These are phyloP conservation scores for Ogataea glucozyma DNA, from an alignment of 805 yeast genomes.

Conservation along the genomic window DNA sequence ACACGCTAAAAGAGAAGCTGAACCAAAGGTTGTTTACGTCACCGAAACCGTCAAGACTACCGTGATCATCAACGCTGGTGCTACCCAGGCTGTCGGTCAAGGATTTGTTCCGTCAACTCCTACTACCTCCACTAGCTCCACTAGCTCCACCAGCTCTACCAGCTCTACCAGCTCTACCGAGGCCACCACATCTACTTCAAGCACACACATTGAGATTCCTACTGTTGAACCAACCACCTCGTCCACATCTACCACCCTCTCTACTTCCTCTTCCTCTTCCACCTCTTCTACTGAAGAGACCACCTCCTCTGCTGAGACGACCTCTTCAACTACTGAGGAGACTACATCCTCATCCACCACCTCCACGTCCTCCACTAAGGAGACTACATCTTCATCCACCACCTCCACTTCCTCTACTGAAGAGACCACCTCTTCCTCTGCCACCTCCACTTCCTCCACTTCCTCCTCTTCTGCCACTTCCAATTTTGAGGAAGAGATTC, in stretches of 20 bases:
- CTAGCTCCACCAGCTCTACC: constrained; percentile 9
- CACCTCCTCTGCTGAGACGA: constrained; percentile 15
- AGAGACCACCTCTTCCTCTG: constrained; percentile 22
- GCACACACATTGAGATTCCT: background rate
- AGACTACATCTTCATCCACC: constrained; percentile 19
- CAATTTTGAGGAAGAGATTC: constrained; percentile 39
- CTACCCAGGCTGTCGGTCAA: constrained; percentile 22
- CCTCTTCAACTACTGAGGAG: constrained; percentile 12
- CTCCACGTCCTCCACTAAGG: constrained; percentile 21
- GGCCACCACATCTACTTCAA: constrained; percentile 5
- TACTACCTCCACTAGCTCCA: constrained; percentile 8
- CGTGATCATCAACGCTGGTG: constrained; percentile 25
- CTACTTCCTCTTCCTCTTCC: constrained; percentile 20
- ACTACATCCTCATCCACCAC: constrained; percentile 18
- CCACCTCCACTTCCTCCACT: constrained; percentile 22
- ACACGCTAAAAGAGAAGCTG: constrained; percentile 24
- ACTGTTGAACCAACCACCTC: constrained; percentile 7
- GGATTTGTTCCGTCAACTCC: constrained; percentile 10
- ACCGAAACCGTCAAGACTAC: constrained; percentile 27
- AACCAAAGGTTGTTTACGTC: constrained; percentile 25
- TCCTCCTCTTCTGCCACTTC: constrained; percentile 20
- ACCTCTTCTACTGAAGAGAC: constrained; percentile 20
- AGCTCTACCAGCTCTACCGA: constrained; percentile 11
- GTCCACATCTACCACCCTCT: constrained; percentile 14
- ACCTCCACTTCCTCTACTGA: constrained; percentile 21